Percentiles rank a stretch among this genome's conserved stretches.
Conservation (phyloP, 768 basidiomycete genomes). For the Phaffia tasmanica region DNA sequence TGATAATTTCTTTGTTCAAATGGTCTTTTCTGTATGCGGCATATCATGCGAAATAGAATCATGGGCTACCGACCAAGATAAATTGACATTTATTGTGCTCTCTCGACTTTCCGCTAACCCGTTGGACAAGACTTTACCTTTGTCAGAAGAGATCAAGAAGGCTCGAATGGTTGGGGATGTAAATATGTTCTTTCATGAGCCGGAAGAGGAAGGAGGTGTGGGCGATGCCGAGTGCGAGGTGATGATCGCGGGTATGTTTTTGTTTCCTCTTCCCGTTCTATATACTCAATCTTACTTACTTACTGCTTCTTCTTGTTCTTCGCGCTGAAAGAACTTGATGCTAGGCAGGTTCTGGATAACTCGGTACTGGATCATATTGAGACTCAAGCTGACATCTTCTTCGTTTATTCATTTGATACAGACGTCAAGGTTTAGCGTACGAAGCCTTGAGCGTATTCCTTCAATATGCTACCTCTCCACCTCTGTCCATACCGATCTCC, state of each 20-base stretch:
- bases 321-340: background rate
- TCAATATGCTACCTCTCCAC: conserved; percentile 45
- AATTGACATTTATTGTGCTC: conserved; percentile 83
- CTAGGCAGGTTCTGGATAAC: background rate
- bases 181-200: conserved; percentile 62
- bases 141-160: conserved; percentile 35
- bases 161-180: conserved; percentile 80
- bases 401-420: conserved; percentile 38
- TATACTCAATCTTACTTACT: background rate
- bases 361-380: background rate
- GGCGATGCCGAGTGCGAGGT: conserved; percentile 72
- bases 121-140: conserved; percentile 9
- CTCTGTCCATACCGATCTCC: conserved; percentile 41
- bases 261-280: background rate
- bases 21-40: too few species aligned
- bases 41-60: conserved; percentile 46
- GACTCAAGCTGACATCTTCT: background rate
- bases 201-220: conserved; percentile 36
- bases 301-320: background rate
- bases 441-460: conserved; percentile 38
- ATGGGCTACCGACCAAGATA: conserved; percentile 80
- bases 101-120: conserved; percentile 40
- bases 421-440: conserved; percentile 49
- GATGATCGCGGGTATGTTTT: conserved; percentile 69
- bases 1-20: background rate